phyloP scores from a whole-genome alignment of 257 asterid genomes.

The Solanum pennellii region DNA sequence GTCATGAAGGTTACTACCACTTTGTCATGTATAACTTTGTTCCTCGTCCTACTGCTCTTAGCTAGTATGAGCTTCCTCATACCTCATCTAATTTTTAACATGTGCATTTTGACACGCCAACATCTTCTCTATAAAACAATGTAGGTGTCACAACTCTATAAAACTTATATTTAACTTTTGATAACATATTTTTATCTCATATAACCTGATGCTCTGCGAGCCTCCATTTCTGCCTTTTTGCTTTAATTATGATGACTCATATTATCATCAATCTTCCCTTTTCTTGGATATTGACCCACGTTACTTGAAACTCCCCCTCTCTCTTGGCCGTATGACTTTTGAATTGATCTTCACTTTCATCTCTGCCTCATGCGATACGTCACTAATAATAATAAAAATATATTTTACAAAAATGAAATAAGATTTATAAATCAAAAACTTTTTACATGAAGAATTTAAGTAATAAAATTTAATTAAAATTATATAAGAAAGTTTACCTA shows the following conservation, averaged over 20 bases:
- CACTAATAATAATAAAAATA: too few species aligned
- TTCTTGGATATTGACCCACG: not conserved
- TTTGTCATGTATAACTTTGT: not conserved
- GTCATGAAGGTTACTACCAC: not conserved
- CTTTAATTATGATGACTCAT: not conserved
- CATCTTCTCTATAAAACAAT: not conserved
- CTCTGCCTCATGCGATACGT: too few species aligned
- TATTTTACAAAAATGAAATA: too few species aligned
- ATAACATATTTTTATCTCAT: not conserved
- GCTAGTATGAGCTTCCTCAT: not conserved
- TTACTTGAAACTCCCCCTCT: not conserved
- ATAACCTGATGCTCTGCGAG: not conserved
- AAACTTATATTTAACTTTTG: not conserved
- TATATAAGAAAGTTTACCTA: not conserved
- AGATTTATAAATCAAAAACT: not conserved
- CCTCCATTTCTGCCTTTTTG: not conserved
- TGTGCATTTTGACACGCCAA: not conserved
- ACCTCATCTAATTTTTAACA: not conserved
- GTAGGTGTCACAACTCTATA: not conserved
- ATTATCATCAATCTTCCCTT: not conserved
- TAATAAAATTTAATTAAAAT: too few species aligned
- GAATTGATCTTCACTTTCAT: not conserved
- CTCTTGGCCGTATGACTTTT: not conserved
- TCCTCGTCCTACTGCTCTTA: not conserved
- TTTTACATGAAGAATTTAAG: not conserved